Evolutionary conservation across 805 yeast genomes (phyloP), one percentile per base, ranked within the genome.

Genomic region (Vanderwaltozyma polyspora): DNA sequence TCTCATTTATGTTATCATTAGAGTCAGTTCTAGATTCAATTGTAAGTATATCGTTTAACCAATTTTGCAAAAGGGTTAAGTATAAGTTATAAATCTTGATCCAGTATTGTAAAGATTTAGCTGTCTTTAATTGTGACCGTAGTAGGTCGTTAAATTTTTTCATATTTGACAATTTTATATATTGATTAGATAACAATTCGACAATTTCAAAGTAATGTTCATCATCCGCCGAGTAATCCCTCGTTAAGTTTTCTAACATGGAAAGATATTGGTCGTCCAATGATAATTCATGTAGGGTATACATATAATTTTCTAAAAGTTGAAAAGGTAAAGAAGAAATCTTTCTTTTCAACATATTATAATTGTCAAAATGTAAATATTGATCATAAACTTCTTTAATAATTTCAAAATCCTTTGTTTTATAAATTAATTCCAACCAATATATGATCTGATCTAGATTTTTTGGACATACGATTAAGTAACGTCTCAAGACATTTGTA

Each of bases 201-300:
- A 25, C n/a, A 8, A 6, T 18, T 15, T 53, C 56, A 13, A 67
- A 64, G 46, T 64, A 68, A 47, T 66, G 76, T 4, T 59, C 55
- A 0, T 81, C 74, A 28, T n/a, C n/a, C n/a, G n/a, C n/a, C n/a
- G n/a, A n/a, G n/a, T n/a, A n/a, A n/a, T n/a, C n/a, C n/a, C n/a
- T n/a, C n/a, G n/a, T n/a, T n/a, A n/a, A n/a, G n/a, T n/a, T n/a
- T n/a, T n/a, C n/a, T n/a, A n/a, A 72, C 48, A 38, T 64, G 59
- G 3, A 68, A 60, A 25, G 64, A 63, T 13, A 57, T n/a, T 49
- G 47, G 0, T 24, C 19, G 18, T 45, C 45, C 30, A 32, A 26
- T 11, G 31, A 6, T 24, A 38, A 23, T 12, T 37, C 15, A 19
- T 41, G 38, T 19, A 51, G 29, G 13, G 43, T 21, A 6, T 27